These are phyloP conservation scores for Psilocybe azurescens DNA, from an alignment of 768 basidiomycete species.

Conservation along the genomic window DNA sequence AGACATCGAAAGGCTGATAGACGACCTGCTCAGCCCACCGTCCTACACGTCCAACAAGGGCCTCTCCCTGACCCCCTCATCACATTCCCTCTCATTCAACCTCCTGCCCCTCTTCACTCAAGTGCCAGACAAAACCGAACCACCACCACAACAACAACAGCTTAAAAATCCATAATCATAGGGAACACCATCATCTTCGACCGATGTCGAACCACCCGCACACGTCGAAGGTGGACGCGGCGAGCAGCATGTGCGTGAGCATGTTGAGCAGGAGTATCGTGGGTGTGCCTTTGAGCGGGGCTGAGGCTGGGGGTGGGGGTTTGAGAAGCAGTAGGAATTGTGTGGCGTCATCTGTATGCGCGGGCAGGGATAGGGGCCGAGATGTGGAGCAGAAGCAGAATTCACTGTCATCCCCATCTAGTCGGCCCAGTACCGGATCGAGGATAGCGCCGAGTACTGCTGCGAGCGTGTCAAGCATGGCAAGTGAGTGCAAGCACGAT, in stretches of 20 bases:
- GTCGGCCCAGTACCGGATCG: too few species aligned
- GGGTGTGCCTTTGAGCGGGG: too few species aligned
- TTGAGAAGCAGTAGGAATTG: conserved; percentile 5
- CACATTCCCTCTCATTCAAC: conserved; percentile 9
- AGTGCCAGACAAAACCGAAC: neutral
- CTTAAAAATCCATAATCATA: too few species aligned
- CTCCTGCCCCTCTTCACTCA: neutral
- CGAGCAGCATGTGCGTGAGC: conserved; percentile 50
- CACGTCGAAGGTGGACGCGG: conserved; percentile 40
- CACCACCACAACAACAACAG: neutral
- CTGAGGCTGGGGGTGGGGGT: too few species aligned
- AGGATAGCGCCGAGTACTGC: too few species aligned
- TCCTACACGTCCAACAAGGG: conserved; percentile 21
- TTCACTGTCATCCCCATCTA: too few species aligned
- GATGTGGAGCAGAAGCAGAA: too few species aligned
- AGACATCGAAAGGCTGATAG: conserved; percentile 84
- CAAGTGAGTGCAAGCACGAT: too few species aligned
- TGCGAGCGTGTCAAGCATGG: too few species aligned
- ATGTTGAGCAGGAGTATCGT: conserved; percentile 33
- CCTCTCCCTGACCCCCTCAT: conserved; percentile 13
- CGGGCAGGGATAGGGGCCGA: too few species aligned
- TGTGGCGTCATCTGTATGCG: conserved; percentile 9
- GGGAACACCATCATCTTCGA: conserved; percentile 24
- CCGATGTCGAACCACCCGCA: conserved; percentile 37
- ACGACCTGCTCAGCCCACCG: conserved; percentile 63